Evolutionary conservation across 2,329 filamentous ascomycete species (phyloP).

Genomic region (Aureobasidium melanogenum): DNA sequence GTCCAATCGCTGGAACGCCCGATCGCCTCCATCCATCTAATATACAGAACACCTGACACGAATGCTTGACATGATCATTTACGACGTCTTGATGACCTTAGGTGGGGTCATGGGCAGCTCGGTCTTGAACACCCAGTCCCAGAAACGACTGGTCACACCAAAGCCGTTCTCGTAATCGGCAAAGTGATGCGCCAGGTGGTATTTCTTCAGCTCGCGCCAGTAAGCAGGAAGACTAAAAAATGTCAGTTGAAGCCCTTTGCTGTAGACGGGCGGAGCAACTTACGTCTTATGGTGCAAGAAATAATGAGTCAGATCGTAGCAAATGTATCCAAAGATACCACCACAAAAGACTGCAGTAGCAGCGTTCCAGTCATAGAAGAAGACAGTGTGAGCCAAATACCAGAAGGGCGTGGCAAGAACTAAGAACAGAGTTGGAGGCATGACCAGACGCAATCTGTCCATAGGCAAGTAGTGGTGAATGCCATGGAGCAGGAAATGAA

Average conservation of each 20-base stretch:
- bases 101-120: slow-evolving; percentile 51
- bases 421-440: slow-evolving; percentile 86
- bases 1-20: neutral
- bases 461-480: slow-evolving; percentile 99
- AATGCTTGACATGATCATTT: slow-evolving; percentile 10
- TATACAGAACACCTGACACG: neutral
- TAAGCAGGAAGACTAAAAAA: slow-evolving; percentile 61
- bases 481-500: slow-evolving; percentile 90
- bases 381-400: slow-evolving; percentile 74
- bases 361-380: slow-evolving; percentile 77
- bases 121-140: slow-evolving; percentile 88
- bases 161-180: slow-evolving; percentile 97
- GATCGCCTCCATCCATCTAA: neutral
- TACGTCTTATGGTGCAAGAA: slow-evolving; percentile 92
- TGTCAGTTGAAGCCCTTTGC: neutral
- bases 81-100: slow-evolving; percentile 40
- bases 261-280: slow-evolving; percentile 24
- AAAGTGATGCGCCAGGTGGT: slow-evolving; percentile 94
- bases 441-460: slow-evolving; percentile 94
- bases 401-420: slow-evolving; percentile 82
- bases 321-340: slow-evolving; percentile 89
- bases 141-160: slow-evolving; percentile 91
- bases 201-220: slow-evolving; percentile 92
- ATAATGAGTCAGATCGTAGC: slow-evolving; percentile 97
- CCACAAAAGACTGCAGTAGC: slow-evolving; percentile 75